Conservation (phyloP, 2,329 filamentous ascomycete species). For the Phaeophleospora eucalypticola region DNA sequence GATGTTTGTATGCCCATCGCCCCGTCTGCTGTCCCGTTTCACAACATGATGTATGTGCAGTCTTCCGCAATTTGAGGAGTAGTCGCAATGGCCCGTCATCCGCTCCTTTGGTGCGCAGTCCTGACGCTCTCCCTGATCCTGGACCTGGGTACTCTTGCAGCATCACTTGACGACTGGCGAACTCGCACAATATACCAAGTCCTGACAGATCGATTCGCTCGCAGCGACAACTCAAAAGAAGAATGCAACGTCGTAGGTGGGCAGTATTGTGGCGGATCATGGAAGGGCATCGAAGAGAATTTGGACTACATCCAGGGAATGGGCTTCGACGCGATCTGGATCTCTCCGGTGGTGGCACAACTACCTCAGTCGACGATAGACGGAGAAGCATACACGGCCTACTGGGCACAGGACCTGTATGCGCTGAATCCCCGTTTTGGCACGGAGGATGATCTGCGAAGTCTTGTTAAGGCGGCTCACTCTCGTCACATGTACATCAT, state of each 20-base stretch:
- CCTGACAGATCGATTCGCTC: conserved; percentile 38
- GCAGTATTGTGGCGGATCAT: conserved; percentile 38
- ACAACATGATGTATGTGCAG: conserved; percentile 5
- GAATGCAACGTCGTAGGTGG: conserved; percentile 27
- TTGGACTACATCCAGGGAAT: conserved; percentile 42
- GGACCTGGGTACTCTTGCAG: conserved; percentile 17
- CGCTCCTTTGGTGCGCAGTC: not conserved
- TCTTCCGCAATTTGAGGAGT: conserved; percentile 1
- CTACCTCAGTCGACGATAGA: conserved; percentile 39
- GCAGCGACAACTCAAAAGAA: conserved; percentile 22
- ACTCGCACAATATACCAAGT: conserved; percentile 38
- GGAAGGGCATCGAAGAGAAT: conserved; percentile 39
- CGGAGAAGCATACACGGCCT: conserved; percentile 47
- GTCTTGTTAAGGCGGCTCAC: conserved; percentile 54
- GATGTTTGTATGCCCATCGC: conserved; percentile 4
- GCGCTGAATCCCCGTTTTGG: conserved; percentile 57
- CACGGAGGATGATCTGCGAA: conserved; percentile 55
- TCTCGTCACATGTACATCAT: conserved; percentile 56
- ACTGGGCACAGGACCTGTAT: conserved; percentile 52
- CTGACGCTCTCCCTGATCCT: conserved; percentile 1
- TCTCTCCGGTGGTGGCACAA: conserved; percentile 44
- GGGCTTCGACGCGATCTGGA: conserved; percentile 47
- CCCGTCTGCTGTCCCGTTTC: not conserved
- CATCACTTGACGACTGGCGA: conserved; percentile 37
- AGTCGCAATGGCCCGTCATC: conserved; percentile 5